phyloP scores from a whole-genome alignment of 352 stramenopile species.

The Globisporangium paddicum region DNA sequence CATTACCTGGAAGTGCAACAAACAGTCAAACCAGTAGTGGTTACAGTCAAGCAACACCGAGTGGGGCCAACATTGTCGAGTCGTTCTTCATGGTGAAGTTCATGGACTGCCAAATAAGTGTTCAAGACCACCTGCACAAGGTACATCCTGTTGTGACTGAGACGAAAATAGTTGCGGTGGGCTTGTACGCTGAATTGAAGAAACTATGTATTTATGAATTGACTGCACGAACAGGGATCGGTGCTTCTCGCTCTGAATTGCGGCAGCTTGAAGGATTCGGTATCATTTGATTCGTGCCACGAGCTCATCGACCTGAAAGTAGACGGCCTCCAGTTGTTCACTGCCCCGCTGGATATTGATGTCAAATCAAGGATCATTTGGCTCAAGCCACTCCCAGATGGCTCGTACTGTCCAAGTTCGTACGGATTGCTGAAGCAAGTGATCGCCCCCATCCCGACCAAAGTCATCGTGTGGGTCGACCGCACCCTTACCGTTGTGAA shows the following conservation, averaged over 20 bases:
- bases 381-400: conserved; percentile 50
- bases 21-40: background rate
- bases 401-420: conserved; percentile 55
- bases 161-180: background rate
- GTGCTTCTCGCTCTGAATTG: conserved; percentile 60
- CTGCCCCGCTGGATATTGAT: conserved; percentile 64
- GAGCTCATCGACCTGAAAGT: conserved; percentile 58
- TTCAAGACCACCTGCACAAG: conserved; percentile 69
- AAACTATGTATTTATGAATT: background rate
- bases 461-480: conserved; percentile 55
- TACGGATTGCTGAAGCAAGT: conserved; percentile 61
- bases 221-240: conserved; percentile 31
- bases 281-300: conserved; percentile 41
- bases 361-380: conserved; percentile 63
- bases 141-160: conserved; percentile 9
- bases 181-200: too few species aligned
- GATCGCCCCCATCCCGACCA: conserved; percentile 54
- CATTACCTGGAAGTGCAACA: background rate
- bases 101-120: conserved; percentile 70
- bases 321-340: conserved; percentile 61
- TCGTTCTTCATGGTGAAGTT: conserved; percentile 71
- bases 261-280: conserved; percentile 49
- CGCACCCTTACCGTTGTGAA: conserved; percentile 30
- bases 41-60: background rate
- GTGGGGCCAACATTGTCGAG: conserved; percentile 23